A percentile compares a stretch with the other conserved stretches of the same genome.
These are phyloP conservation scores for Thuidium tamariscinum DNA, from an alignment of 225 moss, liverwort and hornwort genomes.

Conservation along the genomic window DNA sequence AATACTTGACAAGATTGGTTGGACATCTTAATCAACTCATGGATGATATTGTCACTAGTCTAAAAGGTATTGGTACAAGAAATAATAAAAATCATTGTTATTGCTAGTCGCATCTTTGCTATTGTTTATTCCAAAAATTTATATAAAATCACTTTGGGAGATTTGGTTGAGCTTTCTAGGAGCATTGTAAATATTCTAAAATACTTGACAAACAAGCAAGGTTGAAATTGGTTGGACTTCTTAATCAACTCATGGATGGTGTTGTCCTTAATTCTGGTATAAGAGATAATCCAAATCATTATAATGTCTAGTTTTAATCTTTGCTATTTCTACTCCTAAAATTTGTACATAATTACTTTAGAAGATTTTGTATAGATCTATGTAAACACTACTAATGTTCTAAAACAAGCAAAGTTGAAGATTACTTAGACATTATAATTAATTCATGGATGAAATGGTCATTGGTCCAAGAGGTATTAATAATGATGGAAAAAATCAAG, in stretches of 20 bases:
- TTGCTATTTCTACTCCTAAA: neutral
- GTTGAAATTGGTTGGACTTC: too few relatives aligned
- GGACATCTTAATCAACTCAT: too few relatives aligned
- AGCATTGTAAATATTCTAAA: too few relatives aligned
- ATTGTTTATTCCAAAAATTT: too few relatives aligned
- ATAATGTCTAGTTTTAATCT: rapidly evolving
- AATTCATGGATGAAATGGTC: neutral
- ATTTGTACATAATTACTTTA: neutral
- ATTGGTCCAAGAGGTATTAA: rapidly evolving
- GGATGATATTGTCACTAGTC: neutral
- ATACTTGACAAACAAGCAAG: neutral
- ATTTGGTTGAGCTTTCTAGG: too few relatives aligned
- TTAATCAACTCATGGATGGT: too few relatives aligned
- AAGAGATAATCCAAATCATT: neutral
- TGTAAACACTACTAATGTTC: neutral
- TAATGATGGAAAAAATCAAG: neutral
- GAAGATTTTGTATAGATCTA: rapidly evolving
- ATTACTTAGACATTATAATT: neutral
- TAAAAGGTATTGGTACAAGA: too few relatives aligned
- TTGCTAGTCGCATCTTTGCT: too few relatives aligned
- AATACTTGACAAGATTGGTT: neutral
- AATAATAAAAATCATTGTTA: too few relatives aligned
- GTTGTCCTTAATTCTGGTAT: neutral
- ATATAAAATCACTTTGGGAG: too few relatives aligned
- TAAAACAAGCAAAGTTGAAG: neutral